A percentile compares a stretch with the other conserved stretches of the same genome.
phyloP scores from a whole-genome alignment of 805 yeast genomes.

The Lipomyces lipofer region DNA sequence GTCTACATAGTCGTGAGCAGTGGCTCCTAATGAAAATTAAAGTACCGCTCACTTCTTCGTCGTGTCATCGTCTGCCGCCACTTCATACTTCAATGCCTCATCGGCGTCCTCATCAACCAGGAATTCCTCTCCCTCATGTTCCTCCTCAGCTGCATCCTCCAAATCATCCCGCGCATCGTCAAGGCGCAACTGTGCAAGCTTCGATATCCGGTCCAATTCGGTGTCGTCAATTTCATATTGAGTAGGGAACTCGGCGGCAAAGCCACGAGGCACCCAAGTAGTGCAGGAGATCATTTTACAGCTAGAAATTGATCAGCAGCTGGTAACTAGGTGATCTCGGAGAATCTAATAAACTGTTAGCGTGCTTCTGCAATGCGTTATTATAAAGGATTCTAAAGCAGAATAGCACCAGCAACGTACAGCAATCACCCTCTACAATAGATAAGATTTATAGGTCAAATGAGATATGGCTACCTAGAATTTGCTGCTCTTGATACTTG shows the following conservation, averaged over 20 bases:
- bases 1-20: background rate
- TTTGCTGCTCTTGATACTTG: background rate
- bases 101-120: slow-evolving; percentile 23
- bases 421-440: no score
- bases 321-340: no score
- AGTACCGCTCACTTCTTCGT: no score
- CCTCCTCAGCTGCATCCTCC: slow-evolving; percentile 46
- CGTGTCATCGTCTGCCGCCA: no score
- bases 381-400: background rate
- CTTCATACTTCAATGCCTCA: slow-evolving; percentile 23
- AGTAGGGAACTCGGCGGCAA: slow-evolving; percentile 88
- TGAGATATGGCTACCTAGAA: no score
- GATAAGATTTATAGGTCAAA: no score
- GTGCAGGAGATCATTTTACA: slow-evolving; percentile 79
- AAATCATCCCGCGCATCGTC: slow-evolving; percentile 71
- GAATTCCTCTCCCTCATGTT: slow-evolving; percentile 14
- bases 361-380: background rate
- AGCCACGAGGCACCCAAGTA: slow-evolving; percentile 95
- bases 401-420: background rate
- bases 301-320: no score
- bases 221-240: slow-evolving; percentile 85
- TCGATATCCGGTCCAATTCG: slow-evolving; percentile 86
- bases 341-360: background rate
- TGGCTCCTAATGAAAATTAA: no score
- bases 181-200: slow-evolving; percentile 79